Evolutionary conservation across 805 yeast species (phyloP), one percentile per base, ranked within the genome.

Genomic region (Candida gorgasii): DNA sequence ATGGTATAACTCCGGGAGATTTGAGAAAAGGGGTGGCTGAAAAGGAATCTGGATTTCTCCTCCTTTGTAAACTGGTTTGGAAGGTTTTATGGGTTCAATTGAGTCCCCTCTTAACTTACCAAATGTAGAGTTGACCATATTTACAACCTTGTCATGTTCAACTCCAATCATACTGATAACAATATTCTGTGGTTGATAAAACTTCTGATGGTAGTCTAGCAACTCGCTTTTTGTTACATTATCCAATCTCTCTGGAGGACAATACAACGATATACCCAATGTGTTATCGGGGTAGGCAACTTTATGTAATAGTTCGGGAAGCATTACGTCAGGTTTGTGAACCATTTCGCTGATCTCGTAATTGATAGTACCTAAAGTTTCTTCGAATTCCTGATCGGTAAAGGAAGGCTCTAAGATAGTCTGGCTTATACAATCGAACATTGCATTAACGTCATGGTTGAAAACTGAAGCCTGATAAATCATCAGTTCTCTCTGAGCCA

Each of bases 391-490:
- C 39, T 76, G 78, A 12, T 77, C 80, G 1, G 84, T 71, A 29
- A 90, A 65, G 30, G 62, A 62, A 7, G 99, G 98, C 44, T 69
- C 70, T 9, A 84, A 68, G 3, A 92, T 84, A 0, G 97, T 88
- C 50, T 89, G 90, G 18, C 87, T 68, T 53, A 93, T 69, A 35
- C 88, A 70, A 35, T 76, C 76, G 49, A 86, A 79, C 95, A 93
- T 89, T 50, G 73, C 70, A 29, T 80, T 92, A 8, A 85, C 82
- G 57, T 90, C 97, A 34, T 75, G 73, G 59, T 90, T 90, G 75
- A 93, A 92, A 1, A 89, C 96, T 2, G 96, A 84, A 1, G 97
- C 95, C 64, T 93, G 98, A 63, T 93, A 93, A 67, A 92, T 79
- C 70, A 92, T 75, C 3, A 95, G 78, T 62, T 93, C 99, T 57